These are phyloP conservation scores for Candida ovalis DNA, from an alignment of 805 yeast genomes.

Conservation along the genomic window DNA sequence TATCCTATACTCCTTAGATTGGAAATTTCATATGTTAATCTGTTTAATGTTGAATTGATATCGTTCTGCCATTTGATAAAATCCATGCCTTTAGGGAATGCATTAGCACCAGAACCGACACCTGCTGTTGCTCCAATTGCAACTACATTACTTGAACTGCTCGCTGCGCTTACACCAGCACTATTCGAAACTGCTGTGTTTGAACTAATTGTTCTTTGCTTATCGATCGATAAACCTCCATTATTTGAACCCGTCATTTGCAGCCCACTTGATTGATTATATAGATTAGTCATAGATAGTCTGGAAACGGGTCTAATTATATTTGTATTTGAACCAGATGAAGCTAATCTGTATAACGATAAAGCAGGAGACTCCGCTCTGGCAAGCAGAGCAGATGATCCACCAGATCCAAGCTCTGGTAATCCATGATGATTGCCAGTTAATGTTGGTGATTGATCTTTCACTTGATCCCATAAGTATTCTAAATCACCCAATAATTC, in stretches of 20 bases:
- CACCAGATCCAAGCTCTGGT: background rate
- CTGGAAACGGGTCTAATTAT: constrained; percentile 29
- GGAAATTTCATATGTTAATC: constrained; percentile 39
- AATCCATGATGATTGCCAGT: background rate
- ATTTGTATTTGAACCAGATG: constrained; percentile 26
- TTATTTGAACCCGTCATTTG: constrained; percentile 1
- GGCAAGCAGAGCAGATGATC: constrained; percentile 5
- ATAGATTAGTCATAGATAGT: constrained; percentile 19
- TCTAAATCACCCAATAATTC: constrained; percentile 67
- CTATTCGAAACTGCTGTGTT: constrained; percentile 16
- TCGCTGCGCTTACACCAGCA: constrained; percentile 9
- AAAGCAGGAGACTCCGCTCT: constrained; percentile 33
- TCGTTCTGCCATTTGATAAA: constrained; percentile 53
- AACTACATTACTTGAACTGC: constrained; percentile 10
- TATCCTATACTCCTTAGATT: constrained; percentile 15
- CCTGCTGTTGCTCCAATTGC: background rate
- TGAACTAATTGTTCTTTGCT: constrained; percentile 17
- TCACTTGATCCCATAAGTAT: constrained; percentile 67
- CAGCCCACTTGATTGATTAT: constrained; percentile 1
- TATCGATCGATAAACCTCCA: background rate
- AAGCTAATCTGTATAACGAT: constrained; percentile 30
- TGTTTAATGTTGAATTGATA: constrained; percentile 43
- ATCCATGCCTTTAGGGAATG: constrained; percentile 31
- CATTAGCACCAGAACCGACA: constrained; percentile 5
- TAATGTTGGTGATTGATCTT: constrained; percentile 8